These are phyloP conservation scores for Metarhizium rileyi DNA, from an alignment of 2,329 filamentous ascomycete genomes.

Conservation along the genomic window DNA sequence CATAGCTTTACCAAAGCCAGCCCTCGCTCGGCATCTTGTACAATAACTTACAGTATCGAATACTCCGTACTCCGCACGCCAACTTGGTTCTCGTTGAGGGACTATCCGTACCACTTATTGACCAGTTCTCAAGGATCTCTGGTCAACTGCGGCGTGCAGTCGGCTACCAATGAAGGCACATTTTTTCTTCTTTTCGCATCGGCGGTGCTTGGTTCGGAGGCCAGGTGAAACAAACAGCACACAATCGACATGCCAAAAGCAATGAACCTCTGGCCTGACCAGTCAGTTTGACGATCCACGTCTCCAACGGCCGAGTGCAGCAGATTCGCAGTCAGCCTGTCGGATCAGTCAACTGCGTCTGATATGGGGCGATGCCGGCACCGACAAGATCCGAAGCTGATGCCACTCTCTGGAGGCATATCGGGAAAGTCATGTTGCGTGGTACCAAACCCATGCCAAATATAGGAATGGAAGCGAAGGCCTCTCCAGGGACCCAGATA, in stretches of 20 bases:
- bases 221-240: conserved; percentile 6
- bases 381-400: background rate
- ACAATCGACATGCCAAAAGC: background rate
- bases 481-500: background rate
- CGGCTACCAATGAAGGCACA: background rate
- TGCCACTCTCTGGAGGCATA: background rate
- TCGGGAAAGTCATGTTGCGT: background rate
- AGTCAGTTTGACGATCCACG: background rate
- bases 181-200: background rate
- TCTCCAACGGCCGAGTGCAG: conserved; percentile 2
- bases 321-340: conserved; percentile 3
- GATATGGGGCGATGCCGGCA: background rate
- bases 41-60: background rate
- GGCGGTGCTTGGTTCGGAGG: background rate
- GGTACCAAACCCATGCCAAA: background rate
- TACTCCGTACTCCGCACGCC: no score
- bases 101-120: background rate
- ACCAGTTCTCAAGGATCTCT: background rate
- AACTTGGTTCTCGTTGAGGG: background rate
- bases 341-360: background rate
- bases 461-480: background rate
- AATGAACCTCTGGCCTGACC: background rate
- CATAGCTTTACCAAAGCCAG: background rate
- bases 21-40: background rate
- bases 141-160: background rate